A percentile compares a stretch with the other conserved stretches of the same genome.
These are phyloP conservation scores for Raddia guianensis DNA, from an alignment of 176 grass and related monocot species.

Conservation along the genomic window DNA sequence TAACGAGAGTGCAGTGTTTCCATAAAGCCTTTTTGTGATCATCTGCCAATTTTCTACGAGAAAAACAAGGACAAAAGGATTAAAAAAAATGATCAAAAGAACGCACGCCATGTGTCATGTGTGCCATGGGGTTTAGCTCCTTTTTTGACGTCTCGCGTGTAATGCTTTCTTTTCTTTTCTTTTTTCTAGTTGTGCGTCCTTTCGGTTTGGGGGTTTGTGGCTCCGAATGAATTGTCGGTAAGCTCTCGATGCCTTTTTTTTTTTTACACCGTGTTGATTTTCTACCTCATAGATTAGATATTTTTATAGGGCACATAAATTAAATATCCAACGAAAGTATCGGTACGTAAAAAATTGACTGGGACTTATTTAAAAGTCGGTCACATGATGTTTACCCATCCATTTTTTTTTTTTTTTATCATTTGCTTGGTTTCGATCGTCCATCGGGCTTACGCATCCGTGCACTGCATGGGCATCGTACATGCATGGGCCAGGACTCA, in stretches of 20 bases:
- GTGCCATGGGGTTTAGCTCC: constrained; percentile 4
- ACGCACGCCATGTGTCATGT: constrained; percentile 15
- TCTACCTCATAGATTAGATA: too few species aligned
- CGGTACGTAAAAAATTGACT: too few species aligned
- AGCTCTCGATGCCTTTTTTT: too few species aligned
- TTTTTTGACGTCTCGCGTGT: constrained; percentile 33
- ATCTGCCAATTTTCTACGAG: constrained; percentile 24
- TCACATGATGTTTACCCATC: too few species aligned
- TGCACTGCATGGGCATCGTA: too few species aligned
- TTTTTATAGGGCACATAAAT: too few species aligned
- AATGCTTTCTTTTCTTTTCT: not conserved
- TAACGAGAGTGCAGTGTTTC: not conserved
- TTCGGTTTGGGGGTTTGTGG: constrained; percentile 25
- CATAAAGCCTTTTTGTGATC: not conserved
- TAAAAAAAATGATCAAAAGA: not conserved
- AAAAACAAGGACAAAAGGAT: not conserved
- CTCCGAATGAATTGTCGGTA: constrained; percentile 20
- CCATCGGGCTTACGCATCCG: not conserved
- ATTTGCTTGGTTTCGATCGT: not conserved
- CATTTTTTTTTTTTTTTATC: too few species aligned
- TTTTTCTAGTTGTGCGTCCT: not conserved
- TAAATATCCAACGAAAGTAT: too few species aligned
- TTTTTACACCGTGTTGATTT: too few species aligned
- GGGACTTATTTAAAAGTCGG: too few species aligned
- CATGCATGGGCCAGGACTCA: too few species aligned